Conservation (phyloP, 345 rosid species). For the Luvunga scandens region DNA sequence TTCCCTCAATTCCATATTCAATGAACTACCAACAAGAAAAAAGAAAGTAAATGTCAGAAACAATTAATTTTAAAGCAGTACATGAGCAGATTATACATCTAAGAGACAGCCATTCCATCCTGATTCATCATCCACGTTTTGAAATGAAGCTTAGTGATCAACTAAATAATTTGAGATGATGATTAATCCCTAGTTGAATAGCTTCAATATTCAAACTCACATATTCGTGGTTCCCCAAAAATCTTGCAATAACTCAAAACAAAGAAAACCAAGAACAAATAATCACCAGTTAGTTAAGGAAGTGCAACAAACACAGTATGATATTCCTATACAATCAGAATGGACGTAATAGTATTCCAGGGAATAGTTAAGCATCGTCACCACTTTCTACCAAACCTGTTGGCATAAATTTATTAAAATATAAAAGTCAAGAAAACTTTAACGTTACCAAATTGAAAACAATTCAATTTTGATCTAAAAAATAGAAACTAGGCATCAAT, state of each 20-base stretch:
- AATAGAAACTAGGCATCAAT: background rate
- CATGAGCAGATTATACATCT: background rate
- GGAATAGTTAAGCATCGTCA: background rate
- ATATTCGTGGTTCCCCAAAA: background rate
- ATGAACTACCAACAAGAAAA: slow-evolving; percentile 40
- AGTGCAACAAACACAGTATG: background rate
- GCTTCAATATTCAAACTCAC: background rate
- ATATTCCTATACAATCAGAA: background rate
- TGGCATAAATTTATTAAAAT: too few relatives aligned
- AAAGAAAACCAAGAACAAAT: background rate
- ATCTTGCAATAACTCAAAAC: background rate
- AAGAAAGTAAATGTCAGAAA: background rate
- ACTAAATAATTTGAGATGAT: background rate
- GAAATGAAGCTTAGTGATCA: background rate
- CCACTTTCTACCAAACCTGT: background rate
- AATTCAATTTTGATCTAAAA: too few relatives aligned
- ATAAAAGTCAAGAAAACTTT: background rate
- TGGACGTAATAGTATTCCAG: background rate
- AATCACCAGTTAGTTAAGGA: background rate
- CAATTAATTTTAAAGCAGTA: too few relatives aligned
- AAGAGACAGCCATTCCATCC: background rate
- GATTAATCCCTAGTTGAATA: background rate
- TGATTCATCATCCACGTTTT: background rate
- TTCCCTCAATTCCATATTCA: slow-evolving; percentile 60
- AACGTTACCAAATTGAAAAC: background rate